Evolutionary conservation across 2,329 filamentous ascomycete species (phyloP).

Genomic region (Botrytis elliptica): DNA sequence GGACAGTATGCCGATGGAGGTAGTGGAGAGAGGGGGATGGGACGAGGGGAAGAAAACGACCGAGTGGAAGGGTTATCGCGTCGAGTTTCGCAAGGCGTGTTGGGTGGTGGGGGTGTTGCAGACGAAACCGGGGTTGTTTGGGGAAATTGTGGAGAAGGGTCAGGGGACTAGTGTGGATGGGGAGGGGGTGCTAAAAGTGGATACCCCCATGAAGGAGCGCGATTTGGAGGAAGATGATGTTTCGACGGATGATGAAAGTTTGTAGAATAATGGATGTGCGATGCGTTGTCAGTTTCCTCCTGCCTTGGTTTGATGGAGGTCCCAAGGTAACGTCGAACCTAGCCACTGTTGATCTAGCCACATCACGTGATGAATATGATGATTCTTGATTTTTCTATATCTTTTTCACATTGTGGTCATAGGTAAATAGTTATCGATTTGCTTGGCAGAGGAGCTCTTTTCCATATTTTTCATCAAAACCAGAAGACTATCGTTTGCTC

Average conservation of each 20-base stretch:
- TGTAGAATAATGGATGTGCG: too few species aligned
- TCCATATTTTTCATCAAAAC: background rate
- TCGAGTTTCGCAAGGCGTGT: background rate
- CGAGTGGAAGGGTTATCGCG: background rate
- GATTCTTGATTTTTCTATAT: background rate
- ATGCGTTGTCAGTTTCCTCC: background rate
- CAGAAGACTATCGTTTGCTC: background rate
- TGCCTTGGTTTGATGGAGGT: background rate
- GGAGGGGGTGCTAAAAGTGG: background rate
- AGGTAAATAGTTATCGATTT: too few species aligned
- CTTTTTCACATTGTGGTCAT: background rate
- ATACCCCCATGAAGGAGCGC: background rate
- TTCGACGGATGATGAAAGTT: background rate
- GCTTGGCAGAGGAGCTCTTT: too few species aligned
- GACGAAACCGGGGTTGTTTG: background rate
- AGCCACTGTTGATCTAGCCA: background rate
- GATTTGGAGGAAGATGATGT: background rate
- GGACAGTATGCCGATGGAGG: background rate
- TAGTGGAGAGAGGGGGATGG: background rate
- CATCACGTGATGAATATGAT: background rate
- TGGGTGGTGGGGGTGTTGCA: background rate
- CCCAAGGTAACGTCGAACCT: background rate
- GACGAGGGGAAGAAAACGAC: background rate
- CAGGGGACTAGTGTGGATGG: background rate
- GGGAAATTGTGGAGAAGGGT: conserved; percentile 1